Base-by-base conservation (phyloP, 306 rosid genomes). In the Senna tora region DNA sequence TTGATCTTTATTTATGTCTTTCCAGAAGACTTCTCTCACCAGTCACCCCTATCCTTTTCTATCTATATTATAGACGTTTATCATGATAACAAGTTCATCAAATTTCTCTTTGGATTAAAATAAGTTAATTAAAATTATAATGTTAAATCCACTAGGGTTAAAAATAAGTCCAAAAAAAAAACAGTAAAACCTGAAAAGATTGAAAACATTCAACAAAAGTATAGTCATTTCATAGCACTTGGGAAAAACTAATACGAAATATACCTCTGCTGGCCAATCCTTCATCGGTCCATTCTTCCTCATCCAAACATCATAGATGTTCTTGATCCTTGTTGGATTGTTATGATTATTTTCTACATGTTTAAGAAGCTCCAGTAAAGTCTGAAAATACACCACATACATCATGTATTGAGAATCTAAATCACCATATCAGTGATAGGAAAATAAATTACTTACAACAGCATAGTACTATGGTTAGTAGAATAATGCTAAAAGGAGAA, bases 301-400 rank as follows among this genome's bases (percentile, higher is more conserved):
- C 32, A 73, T 79, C 98, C 98, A 93, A 71, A 76, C 46, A 59
- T 85, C 89, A 77, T 75, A 88, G 58, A 87, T 75, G 57, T 87
- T 79, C 72, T 47, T 74, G 61, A 88, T 75, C 82, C 77, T 83
- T 21, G 70, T 50, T 12, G 79, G 53, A 19, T 64, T 82, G 22
- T 69, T 67, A 52, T 10, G 53, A 49, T 32, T 67, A 10, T 74
- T 58, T 69, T 75, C 81, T 58, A 75, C 49, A 60, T 68, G 85
- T 75, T 82, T 78, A 69, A 78, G 85, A 73, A 90, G 80, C 87
- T 86, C 90, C 77, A 90, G 68, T 64, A 87, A 81, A 84, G 73
- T 87, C 98, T 90, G 72, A 50, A 65, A 6, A 77, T 28, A 30
- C 50, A 56, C 8, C 61, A 4, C 59, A 75, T 57, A 41, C 13